Conservation (phyloP, 805 yeast genomes). For the Metschnikowia sp. region DNA sequence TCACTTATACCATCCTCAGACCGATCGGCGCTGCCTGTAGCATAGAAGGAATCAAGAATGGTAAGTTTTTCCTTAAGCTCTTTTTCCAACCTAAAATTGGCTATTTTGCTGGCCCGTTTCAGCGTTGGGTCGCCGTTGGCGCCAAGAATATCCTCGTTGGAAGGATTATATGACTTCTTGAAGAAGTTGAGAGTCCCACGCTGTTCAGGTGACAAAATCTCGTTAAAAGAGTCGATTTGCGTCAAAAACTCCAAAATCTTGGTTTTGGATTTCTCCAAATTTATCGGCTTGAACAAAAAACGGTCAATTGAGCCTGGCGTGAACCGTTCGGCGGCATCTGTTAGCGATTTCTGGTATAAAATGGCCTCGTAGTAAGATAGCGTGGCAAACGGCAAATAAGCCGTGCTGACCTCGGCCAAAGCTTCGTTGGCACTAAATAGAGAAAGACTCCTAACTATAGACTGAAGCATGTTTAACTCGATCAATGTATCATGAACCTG, state of each 20-base stretch:
- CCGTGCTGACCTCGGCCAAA: slow-evolving; percentile 64
- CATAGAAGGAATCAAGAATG: slow-evolving; percentile 30
- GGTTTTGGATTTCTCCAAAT: slow-evolving; percentile 34
- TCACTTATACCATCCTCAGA: slow-evolving; percentile 15
- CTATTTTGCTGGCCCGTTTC: slow-evolving; percentile 70
- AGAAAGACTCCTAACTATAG: slow-evolving; percentile 43
- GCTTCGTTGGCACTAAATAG: slow-evolving; percentile 72
- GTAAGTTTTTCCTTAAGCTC: slow-evolving; percentile 45
- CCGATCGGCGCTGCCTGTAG: background rate
- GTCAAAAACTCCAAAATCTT: slow-evolving; percentile 35
- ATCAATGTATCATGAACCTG: slow-evolving; percentile 34
- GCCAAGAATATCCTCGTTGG: slow-evolving; percentile 31
- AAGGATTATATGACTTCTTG: slow-evolving; percentile 39
- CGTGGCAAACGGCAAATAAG: slow-evolving; percentile 56
- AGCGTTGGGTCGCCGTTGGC: slow-evolving; percentile 34
- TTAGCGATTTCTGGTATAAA: slow-evolving; percentile 18
- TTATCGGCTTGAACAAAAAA: slow-evolving; percentile 19
- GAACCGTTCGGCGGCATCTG: slow-evolving; percentile 16
- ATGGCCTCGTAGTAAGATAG: slow-evolving; percentile 56
- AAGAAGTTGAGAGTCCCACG: slow-evolving; percentile 37
- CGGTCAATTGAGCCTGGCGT: background rate
- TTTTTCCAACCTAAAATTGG: slow-evolving; percentile 59
- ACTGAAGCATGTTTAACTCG: slow-evolving; percentile 44
- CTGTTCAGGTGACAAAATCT: slow-evolving; percentile 38
- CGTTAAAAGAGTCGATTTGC: slow-evolving; percentile 15